phyloP scores from a whole-genome alignment of 2,329 filamentous ascomycete genomes.

The Ceratocystis colombiana region DNA sequence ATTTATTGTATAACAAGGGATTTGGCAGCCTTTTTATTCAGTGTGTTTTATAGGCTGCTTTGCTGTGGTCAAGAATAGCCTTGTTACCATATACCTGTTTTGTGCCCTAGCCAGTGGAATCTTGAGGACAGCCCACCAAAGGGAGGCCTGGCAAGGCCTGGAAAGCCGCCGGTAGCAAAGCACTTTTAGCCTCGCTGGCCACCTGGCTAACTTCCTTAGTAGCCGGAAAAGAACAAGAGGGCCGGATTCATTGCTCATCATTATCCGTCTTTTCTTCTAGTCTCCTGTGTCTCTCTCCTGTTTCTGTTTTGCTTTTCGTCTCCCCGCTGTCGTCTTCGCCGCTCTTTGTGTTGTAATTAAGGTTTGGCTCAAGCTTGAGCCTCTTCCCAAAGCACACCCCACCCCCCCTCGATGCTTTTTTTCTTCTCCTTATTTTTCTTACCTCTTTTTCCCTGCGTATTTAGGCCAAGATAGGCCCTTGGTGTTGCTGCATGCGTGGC shows the following conservation, averaged over 20 bases:
- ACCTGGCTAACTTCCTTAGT: neutral
- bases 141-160: too few species aligned
- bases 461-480: too few species aligned
- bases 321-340: too few species aligned
- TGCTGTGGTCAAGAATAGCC: neutral
- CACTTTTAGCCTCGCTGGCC: too few species aligned
- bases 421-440: neutral
- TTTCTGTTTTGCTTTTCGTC: neutral
- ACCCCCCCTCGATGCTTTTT: neutral
- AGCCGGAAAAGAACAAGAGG: neutral
- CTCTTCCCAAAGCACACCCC: neutral
- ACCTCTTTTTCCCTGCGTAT: neutral
- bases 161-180: neutral
- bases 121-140: too few species aligned
- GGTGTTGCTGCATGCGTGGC: neutral
- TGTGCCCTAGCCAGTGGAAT: too few species aligned
- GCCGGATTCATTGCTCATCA: too few species aligned
- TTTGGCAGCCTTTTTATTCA: neutral
- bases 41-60: too few species aligned
- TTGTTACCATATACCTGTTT: too few species aligned
- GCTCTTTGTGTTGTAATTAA: slow-evolving; percentile 1
- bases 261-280: neutral
- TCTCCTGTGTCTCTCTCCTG: neutral
- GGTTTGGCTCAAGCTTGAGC: slow-evolving; percentile 13
- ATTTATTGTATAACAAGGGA: neutral